Percentiles rank a stretch among this genome's conserved stretches.
Conservation (phyloP, 495 filamentous ascomycete genomes). For the Paragyromitra xinjiangensis region DNA sequence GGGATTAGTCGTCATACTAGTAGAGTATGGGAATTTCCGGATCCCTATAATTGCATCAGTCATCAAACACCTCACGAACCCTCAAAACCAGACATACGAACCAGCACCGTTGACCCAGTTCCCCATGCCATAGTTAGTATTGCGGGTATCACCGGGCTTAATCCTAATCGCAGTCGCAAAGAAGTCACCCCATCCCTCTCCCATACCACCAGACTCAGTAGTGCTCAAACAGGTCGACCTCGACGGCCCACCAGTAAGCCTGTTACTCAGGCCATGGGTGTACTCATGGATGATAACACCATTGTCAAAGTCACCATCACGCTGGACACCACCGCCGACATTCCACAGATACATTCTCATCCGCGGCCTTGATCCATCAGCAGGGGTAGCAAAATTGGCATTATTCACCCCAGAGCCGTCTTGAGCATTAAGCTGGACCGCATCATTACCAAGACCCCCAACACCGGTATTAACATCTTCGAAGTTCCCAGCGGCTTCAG, state of each 20-base stretch:
- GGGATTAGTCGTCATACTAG: conserved; percentile 62
- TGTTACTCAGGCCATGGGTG: conserved; percentile 62
- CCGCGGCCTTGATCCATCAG: conserved; percentile 62
- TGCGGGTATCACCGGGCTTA: conserved; percentile 62
- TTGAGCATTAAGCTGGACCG: conserved; percentile 66
- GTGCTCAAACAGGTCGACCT: conserved; percentile 63
- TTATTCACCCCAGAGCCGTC: conserved; percentile 66
- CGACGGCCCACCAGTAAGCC: conserved; percentile 67
- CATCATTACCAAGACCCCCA: conserved; percentile 63
- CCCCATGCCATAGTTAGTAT: conserved; percentile 62
- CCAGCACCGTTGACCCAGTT: conserved; percentile 59
- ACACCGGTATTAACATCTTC: conserved; percentile 64
- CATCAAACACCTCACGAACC: background rate
- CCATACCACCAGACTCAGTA: conserved; percentile 65
- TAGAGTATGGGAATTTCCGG: conserved; percentile 65
- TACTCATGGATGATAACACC: conserved; percentile 62
- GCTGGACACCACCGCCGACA: conserved; percentile 2
- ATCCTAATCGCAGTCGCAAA: conserved; percentile 64
- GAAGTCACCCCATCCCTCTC: conserved; percentile 68
- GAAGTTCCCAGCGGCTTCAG: conserved; percentile 66
- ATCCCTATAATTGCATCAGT: conserved; percentile 58
- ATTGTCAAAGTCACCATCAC: conserved; percentile 61
- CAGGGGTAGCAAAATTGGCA: conserved; percentile 65
- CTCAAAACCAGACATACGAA: background rate
- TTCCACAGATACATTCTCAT: conserved; percentile 66